Evolutionary conservation across 2,329 filamentous ascomycete species (phyloP).

Genomic region (Botrytis pseudocinerea): DNA sequence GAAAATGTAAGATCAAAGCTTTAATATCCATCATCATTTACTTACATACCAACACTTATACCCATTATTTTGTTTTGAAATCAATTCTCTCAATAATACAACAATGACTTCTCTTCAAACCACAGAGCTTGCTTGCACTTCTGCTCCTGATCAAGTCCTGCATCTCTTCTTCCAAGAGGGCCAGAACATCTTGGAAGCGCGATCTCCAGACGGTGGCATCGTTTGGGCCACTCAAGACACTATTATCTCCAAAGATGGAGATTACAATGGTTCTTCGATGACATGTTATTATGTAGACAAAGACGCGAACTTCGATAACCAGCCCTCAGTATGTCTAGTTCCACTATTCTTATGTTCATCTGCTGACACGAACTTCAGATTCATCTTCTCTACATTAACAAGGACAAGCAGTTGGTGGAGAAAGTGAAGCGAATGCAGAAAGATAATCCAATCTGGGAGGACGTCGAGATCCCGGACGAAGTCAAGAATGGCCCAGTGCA

Average conservation of each 20-base stretch:
- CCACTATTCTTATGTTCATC: background rate
- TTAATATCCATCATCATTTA: background rate
- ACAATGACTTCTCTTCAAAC: constrained; percentile 18
- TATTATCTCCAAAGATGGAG: constrained; percentile 18
- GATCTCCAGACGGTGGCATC: constrained; percentile 15
- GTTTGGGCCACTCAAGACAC: constrained; percentile 17
- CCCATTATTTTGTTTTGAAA: background rate
- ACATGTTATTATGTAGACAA: constrained; percentile 19
- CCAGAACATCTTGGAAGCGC: constrained; percentile 10
- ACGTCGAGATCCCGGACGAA: background rate
- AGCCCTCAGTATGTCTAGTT: background rate
- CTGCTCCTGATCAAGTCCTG: constrained; percentile 7
- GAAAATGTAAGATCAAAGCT: background rate
- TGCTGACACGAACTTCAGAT: constrained; percentile 10
- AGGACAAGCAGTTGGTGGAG: background rate
- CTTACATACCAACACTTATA: background rate
- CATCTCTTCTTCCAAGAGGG: constrained; percentile 19
- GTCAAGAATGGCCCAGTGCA: constrained; percentile 17
- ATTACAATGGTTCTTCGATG: constrained; percentile 8
- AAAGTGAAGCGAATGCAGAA: constrained; percentile 18
- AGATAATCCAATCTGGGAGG: constrained; percentile 18
- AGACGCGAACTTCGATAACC: constrained; percentile 13
- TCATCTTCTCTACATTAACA: constrained; percentile 20
- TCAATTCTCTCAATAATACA: background rate
- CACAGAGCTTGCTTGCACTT: constrained; percentile 8